Evolutionary conservation across 2,329 filamentous ascomycete genomes (phyloP), one percentile per base, ranked within the genome.

Genomic region (Helminthosporium solani): DNA sequence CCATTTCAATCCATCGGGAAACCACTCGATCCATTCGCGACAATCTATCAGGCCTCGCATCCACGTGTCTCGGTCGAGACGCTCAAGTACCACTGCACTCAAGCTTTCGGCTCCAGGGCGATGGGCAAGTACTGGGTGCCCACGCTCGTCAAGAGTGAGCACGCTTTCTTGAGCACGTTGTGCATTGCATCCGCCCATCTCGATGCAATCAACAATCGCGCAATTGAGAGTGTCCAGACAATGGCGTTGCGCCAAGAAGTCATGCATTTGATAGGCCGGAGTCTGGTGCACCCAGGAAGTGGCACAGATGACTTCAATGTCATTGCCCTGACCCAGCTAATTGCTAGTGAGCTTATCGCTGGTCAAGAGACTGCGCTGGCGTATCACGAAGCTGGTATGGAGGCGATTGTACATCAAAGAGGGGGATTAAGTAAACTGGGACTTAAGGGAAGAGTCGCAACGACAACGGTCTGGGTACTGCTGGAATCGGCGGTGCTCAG

Each of bases 101-200:
- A 46, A 15, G 57, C 57, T 34, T 71, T 70, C 34, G 68, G 68
- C 7, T 69, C 66, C 1, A 48, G 44, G 16, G 60, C 58, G 8
- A 62, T 71, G 53, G 67, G 66, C 7, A 42, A 27, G 31, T 38
- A 62, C 20, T 71, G 68, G 68, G 63, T 70, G 23, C 66, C 67
- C 0, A 58, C 61, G 14, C 61, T 69, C 3, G 57, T 70, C 25
- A 55, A 57, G 11, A 49, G 62, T 7, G 54, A 61, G 9, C 67
- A 70, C 18, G 63, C 68, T 1, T 72, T 68, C 35, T 60, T 72
- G 2, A 70, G 68, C 33, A 71, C 68, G 0, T 52, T 72, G 9
- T 65, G 62, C 44, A 57, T 68, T 28, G 63, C 68, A 7, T 63
- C 67, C 1, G 58, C 63, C 7, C 64, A 71, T 36, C 44, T 60